phyloP scores from a whole-genome alignment of 2,329 filamentous ascomycete genomes.

The Ophiocordyceps unilateralis region DNA sequence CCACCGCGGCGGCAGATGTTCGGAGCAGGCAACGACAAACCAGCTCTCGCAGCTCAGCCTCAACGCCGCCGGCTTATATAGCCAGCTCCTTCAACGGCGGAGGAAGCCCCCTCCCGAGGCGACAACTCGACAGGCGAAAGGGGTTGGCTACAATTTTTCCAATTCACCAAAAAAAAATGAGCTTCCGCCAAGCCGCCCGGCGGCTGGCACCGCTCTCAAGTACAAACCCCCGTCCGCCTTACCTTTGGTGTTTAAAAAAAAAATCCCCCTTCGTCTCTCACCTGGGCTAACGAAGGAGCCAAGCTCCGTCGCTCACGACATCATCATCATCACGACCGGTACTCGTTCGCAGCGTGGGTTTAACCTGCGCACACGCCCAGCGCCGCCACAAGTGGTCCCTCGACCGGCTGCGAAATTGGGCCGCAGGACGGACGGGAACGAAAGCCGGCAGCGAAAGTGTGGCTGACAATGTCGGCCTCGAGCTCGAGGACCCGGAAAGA shows the following conservation, averaged over 20 bases:
- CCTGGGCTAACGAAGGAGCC: background rate
- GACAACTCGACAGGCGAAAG: no score
- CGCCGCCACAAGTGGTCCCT: conserved; percentile 26
- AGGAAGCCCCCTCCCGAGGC: background rate
- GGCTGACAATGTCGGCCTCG: conserved; percentile 12
- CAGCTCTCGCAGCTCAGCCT: background rate
- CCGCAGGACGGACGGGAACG: background rate
- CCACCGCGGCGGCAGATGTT: background rate
- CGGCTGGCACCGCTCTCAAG: conserved; percentile 38
- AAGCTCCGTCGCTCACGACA: background rate
- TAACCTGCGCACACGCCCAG: conserved; percentile 2
- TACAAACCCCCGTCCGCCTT: conserved; percentile 23
- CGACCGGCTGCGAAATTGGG: conserved; percentile 3
- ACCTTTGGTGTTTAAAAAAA: no score
- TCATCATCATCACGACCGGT: background rate
- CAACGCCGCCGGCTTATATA: background rate
- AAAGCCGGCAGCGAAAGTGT: background rate
- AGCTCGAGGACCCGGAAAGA: conserved; percentile 25
- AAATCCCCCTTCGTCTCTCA: background rate
- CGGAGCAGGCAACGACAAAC: no score
- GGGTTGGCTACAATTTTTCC: no score
- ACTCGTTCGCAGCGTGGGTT: background rate
- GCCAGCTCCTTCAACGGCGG: background rate
- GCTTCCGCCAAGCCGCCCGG: conserved; percentile 43
- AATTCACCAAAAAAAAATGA: conserved; percentile 32